Base-by-base conservation (phyloP, 2,329 filamentous ascomycete species). In the Microcyclosporella mali region DNA sequence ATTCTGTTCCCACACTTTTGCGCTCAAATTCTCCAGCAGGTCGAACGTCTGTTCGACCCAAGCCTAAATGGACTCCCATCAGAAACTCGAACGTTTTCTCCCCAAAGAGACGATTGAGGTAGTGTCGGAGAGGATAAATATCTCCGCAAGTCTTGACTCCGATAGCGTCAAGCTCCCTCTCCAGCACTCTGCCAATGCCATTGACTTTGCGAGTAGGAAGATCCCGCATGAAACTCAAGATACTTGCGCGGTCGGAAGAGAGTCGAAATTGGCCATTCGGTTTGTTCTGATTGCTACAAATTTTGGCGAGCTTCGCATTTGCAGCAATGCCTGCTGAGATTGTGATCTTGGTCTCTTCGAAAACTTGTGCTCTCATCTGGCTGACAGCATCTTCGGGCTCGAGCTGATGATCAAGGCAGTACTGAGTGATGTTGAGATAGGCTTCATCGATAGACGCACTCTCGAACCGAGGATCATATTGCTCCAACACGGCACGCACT, bases 371-470 rank as follows among this genome's bases (percentile, higher is more conserved):
- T 8, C 92, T 80, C 70, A 97, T 79, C 55, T 89, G 81, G 33
- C 79, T 73, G 10, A 95, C 85, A 0, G 74, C 85, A 21, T 87
- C 82, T 34, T 84, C 81, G 0, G 90, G 82, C 0, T 66, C 71
- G 60, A 90, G 73, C 9, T 75, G 59, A 49, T 89, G 81, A 27
- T 80, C 75, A 9, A 69, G 55, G 58, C 90, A 95, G 61, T 94
- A 97, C 38, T 64, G 72, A 0, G 92, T 97, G 45, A 98, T 85
- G 57, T 98, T 97, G 19, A 98, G 72, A 60, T 95, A 98, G 1
- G 92, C 92, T 64, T 98, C 92, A 56, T 98, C 92, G 51, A 95
- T 89, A 60, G 88, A 95, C 0, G 90, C 88, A 56, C 85, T 94
- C 63, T 97, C 88, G 55, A 94, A 98, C 1, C 85, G 75, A 0